phyloP scores from a whole-genome alignment of 2,329 filamentous ascomycete species.

The Claviceps paspali region DNA sequence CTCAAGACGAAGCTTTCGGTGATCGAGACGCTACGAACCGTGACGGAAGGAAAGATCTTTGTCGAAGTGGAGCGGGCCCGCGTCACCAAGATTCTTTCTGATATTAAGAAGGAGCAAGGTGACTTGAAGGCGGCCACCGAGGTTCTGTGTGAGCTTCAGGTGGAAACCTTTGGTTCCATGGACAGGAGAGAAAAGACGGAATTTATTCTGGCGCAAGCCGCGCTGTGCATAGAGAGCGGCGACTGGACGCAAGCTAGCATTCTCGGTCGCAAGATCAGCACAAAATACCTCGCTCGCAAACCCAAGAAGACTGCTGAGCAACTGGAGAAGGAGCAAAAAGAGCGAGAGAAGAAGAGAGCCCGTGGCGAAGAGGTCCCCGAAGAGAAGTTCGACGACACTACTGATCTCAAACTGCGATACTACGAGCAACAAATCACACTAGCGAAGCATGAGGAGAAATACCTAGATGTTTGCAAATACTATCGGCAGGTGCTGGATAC shows the following conservation, averaged over 20 bases:
- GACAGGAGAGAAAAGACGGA: conserved; percentile 93
- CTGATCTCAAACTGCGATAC: conserved; percentile 86
- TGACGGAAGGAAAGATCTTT: conserved; percentile 99
- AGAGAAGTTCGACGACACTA: conserved; percentile 75
- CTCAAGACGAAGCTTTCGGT: conserved; percentile 79
- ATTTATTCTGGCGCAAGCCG: conserved; percentile 91
- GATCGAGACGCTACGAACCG: conserved; percentile 88
- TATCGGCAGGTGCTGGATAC: conserved; percentile 95
- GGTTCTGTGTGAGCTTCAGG: conserved; percentile 91
- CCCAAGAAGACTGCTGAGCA: conserved; percentile 82
- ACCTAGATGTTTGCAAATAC: conserved; percentile 94
- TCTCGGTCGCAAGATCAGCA: conserved; percentile 92
- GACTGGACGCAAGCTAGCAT: conserved; percentile 96
- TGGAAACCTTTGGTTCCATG: conserved; percentile 99
- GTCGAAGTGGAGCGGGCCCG: conserved; percentile 96
- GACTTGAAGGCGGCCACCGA: conserved; percentile 83
- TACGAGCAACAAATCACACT: conserved; percentile 96
- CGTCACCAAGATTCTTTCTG: conserved; percentile 83
- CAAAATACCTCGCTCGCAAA: conserved; percentile 76
- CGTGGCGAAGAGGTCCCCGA: conserved; percentile 65
- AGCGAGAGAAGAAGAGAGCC: conserved; percentile 71
- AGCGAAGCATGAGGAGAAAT: conserved; percentile 94
- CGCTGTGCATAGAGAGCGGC: conserved; percentile 83
- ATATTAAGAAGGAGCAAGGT: conserved; percentile 94
- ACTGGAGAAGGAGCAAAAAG: conserved; percentile 79